Base-by-base conservation (phyloP, 768 basidiomycete genomes). In the Suillus discolor region DNA sequence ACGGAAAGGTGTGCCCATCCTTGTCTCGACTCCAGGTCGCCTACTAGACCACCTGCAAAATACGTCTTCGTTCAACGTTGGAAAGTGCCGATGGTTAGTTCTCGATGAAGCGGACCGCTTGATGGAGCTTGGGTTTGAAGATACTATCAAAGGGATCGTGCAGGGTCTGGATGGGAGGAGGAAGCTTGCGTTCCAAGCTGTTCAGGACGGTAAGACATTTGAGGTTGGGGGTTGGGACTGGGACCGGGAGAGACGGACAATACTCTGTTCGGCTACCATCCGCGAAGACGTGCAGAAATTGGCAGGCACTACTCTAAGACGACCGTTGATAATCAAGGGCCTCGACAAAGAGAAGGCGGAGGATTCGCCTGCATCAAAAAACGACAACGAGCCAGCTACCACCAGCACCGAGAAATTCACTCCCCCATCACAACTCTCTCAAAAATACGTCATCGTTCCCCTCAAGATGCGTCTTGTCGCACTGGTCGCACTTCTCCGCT, bases 101-200 rank as follows among this genome's bases (percentile, higher is more conserved):
- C 87, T 99, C 31, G 97, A 99, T 74, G 97, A 99, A 80, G 96
- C 97, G 7, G 97, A 99, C 78, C 84, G 96, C 49, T 80, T 99
- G 61, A 99, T 99, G 96, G 96, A 99, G 68, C 87, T 99, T 51
- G 97, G 97, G 0, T 99, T 99, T 68, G 96, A 97, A 75, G 96
- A 99, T 73, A 94, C 95, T 0, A 92, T 99, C 71, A 87, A 85
- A 64, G 95, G 94, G 1, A 97, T 99, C 68, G 80, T 99, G 42
- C 86, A 90, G 71, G 90, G 91, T 12, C 77, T 99, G 25, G 95
- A 98, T 65, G 95, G 94, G 0, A 85, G 94, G 61, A 78, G 87
- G 61, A 89, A 87, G 68, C 81, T 96, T 8, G 94, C 93, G 6
- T 64, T 75, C 55, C 85, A 88, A 70, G 93, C 90, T 0, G 81